Evolutionary conservation across 768 basidiomycete species (phyloP), one percentile per base, ranked within the genome.

Genomic region (Auriculariales sp.): DNA sequence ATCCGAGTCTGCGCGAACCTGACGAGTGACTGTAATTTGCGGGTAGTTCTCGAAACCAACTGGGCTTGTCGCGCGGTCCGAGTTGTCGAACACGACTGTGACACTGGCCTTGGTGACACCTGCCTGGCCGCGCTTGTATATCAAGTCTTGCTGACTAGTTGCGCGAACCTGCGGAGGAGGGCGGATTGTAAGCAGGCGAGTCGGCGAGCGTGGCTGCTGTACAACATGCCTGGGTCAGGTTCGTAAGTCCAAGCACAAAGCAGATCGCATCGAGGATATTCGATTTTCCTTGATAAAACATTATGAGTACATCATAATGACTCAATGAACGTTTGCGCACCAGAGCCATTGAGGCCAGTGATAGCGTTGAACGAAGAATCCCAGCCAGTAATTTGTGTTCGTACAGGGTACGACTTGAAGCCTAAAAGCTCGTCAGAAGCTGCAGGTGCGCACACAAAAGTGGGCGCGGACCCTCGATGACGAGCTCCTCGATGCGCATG

Each of bases 201-300:
- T 49, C 11, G 0, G 12, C 19, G 3, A 10, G 11, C 4, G 7
- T n/a, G n/a, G n/a, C n/a, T n/a, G n/a, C n/a, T n/a, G n/a, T n/a
- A n/a, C n/a, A 14, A 46, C 77, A 49, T 54, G 88, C 93, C 54
- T 83, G 81, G n/a, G 84, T 71, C 84, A 97, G 88, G 64, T 97
- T 98, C 2, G 93, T 98, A 56, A 98, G 88, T 14, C 95, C 95
- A 17, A 99, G 74, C 14, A 97, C 95, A 62, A 99, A 99, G 66
- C 93, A 95, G 66, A 98, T 98, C 52, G 95, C 93, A 70, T 99
- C 95, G 54, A 99, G 79, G 58, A 99, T 98, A 69, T 99, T 99
- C 52, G 92, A 95, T 71, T 99, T 98, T 57, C 94, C 94, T 0
- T 91, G 94, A 2, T 5, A 15, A 4, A 44, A 25, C 4, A 4